Evolutionary conservation across 345 rosid species (phyloP), one percentile per base, ranked within the genome.

Genomic region (Citropsis articulata): DNA sequence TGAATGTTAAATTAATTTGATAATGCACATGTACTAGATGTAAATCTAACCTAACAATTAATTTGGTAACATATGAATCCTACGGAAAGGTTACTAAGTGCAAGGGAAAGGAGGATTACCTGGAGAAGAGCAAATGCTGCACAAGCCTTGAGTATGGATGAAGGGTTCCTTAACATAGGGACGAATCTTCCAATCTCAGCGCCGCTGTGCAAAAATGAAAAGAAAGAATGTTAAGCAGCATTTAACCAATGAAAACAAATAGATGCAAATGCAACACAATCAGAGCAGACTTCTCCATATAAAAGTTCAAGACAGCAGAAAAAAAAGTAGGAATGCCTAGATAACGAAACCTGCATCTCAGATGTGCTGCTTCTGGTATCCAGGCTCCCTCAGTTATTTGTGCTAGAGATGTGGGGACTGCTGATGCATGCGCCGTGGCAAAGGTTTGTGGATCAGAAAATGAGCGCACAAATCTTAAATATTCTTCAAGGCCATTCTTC

Each of bases 71-170:
- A 69, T 14, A 64, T 40, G 22, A 40, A 69, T 24, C 33, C 57
- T 27, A 25, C 21, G 25, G 27, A 35, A 24, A 69, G 40, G 30
- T 19, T 55, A 31, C 28, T 1, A 19, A 31, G 7, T 28, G 45
- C 7, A 60, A 48, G 56, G 59, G n/a, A 76, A 28, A 59, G 35
- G 27, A 38, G 18, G 21, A 57, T 74, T 61, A 86, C 89, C 82
- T 86, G 89, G 63, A 86, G 79, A 80, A 86, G 87, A 57, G 89
- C 87, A 33, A 86, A 82, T 48, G 87, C 82, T 28, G 89, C 80
- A 80, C 89, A 86, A 0, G 83, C 65, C 77, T 76, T 84, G 10
- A 86, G 81, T 35, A 76, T 40, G 8, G 79, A 71, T 60, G 78
- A 86, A 21, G 83, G 81, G 75, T 81, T 86, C 48, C 89, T 74